Percentiles rank a stretch among this genome's conserved stretches.
Evolutionary conservation across 129 eudicot genomes (phyloP).

Genomic region (Sambucus nigra): DNA sequence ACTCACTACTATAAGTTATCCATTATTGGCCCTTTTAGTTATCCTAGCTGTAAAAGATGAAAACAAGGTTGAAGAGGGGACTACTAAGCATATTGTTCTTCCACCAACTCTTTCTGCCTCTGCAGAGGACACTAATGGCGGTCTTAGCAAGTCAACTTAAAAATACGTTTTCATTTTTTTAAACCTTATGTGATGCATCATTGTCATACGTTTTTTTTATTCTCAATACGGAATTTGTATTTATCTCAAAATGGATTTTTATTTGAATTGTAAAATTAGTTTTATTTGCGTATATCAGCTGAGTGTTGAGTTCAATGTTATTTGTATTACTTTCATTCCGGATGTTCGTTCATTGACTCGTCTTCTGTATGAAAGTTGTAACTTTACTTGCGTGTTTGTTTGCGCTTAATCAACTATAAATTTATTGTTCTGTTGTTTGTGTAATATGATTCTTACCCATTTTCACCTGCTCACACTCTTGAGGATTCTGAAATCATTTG

Average conservation of each 20-base stretch:
- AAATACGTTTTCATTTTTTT: constrained; percentile 1
- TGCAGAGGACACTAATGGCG: constrained; percentile 15
- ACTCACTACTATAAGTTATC: constrained; percentile 60
- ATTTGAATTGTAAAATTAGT: constrained; percentile 5
- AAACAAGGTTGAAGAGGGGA: constrained; percentile 21
- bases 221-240: neutral
- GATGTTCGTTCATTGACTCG: neutral
- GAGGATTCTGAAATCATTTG: neutral
- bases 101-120: constrained; percentile 19
- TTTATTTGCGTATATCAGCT: neutral
- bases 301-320: neutral
- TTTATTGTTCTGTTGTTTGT: neutral
- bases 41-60: constrained; percentile 71
- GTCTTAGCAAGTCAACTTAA: constrained; percentile 16
- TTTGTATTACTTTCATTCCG: too few relatives aligned
- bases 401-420: too few relatives aligned
- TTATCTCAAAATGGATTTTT: neutral
- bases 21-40: constrained; percentile 55
- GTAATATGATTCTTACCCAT: neutral
- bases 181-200: neutral
- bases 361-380: too few relatives aligned
- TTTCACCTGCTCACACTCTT: neutral
- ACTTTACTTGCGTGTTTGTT: too few relatives aligned
- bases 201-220: neutral
- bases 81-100: constrained; percentile 15